Base-by-base conservation (phyloP, 2,329 filamentous ascomycete genomes). In the Penicillium sp. region DNA sequence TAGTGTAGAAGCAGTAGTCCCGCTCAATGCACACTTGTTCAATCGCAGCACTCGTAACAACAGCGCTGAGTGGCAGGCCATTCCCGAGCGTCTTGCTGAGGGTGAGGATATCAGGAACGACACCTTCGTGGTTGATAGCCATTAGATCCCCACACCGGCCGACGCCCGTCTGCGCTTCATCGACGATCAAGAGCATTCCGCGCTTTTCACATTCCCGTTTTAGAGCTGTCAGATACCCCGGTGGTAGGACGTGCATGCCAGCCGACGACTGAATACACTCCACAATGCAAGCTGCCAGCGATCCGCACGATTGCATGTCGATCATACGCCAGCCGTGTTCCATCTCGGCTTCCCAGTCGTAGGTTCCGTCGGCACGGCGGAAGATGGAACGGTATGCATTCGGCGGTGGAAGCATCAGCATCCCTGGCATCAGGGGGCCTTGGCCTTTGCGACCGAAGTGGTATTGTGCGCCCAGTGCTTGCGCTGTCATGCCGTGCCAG, bases 291-390 rank as follows among this genome's bases (percentile, higher is more conserved):
- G 85, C 85, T 0, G 85, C 85, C 1, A 88, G 75, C 0, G 84
- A 86, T 0, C 85, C 85, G 54, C 79, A 81, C 0, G 80, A 84
- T 52, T 82, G 79, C 47, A 79, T 75, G 57, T 88, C 84, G 22
- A 88, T 75, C 69, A 88, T 74, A 16, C 75, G 74, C 78, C 83
- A 88, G 9, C 83, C 84, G 61, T 82, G 87, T 16, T 84, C 78
- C 13, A 88, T 71, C 66, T 89, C 85, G 0, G 82, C 80, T 62
- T 84, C 75, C 85, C 85, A 88, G 66, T 89, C 85, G 58, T 88
- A 83, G 0, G 78, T 78, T 0, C 84, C 84, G 57, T 88, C 83
- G 0, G 79, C 22, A 29, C 80, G 78, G 8, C 82, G 78, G 67
- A 88, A 89, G 0, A 81, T 75, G 0, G 84, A 87, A 3, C 85